Conservation (phyloP, 495 filamentous ascomycete species). For the Penicillium manginii region DNA sequence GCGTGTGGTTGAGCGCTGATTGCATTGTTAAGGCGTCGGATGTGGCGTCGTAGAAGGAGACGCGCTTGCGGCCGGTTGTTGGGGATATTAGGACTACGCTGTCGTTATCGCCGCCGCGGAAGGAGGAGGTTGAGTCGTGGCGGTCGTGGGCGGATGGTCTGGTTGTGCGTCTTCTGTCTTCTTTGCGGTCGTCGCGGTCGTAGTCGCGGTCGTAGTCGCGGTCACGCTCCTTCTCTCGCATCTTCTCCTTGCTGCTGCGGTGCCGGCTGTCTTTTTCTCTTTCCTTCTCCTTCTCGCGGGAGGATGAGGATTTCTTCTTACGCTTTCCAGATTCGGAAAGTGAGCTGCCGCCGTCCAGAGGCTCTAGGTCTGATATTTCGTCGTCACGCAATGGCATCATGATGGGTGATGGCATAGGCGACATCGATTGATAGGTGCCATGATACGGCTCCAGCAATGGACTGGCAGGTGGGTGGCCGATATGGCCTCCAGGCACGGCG, state of each 20-base stretch:
- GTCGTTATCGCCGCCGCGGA: constrained; percentile 18
- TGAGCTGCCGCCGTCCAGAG: constrained; percentile 36
- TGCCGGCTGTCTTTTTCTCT: constrained; percentile 13
- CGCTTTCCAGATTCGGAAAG: constrained; percentile 39
- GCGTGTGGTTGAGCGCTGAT: constrained; percentile 70
- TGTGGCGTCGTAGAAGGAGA: constrained; percentile 72
- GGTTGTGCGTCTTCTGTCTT: constrained; percentile 35
- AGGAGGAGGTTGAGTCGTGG: constrained; percentile 31
- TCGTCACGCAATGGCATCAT: constrained; percentile 50
- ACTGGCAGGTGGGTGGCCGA: constrained; percentile 65
- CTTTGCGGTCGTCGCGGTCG: constrained; percentile 32
- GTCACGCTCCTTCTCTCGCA: constrained; percentile 25
- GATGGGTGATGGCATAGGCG: constrained; percentile 87
- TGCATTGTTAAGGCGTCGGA: constrained; percentile 77
- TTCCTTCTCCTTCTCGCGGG: constrained; percentile 23
- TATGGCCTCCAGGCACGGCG: constrained; percentile 20
- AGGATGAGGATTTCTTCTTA: constrained; percentile 33
- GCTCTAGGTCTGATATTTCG: constrained; percentile 55
- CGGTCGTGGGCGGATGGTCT: constrained; percentile 32
- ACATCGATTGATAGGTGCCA: constrained; percentile 93
- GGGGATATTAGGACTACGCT: constrained; percentile 37
- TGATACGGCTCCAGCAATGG: constrained; percentile 91
- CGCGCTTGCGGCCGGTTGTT: constrained; percentile 46
- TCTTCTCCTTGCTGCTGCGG: constrained; percentile 29
- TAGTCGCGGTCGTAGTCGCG: constrained; percentile 10